Conservation (phyloP, 1,284 basidiomycete genomes). For the Termitomyces sp. region DNA sequence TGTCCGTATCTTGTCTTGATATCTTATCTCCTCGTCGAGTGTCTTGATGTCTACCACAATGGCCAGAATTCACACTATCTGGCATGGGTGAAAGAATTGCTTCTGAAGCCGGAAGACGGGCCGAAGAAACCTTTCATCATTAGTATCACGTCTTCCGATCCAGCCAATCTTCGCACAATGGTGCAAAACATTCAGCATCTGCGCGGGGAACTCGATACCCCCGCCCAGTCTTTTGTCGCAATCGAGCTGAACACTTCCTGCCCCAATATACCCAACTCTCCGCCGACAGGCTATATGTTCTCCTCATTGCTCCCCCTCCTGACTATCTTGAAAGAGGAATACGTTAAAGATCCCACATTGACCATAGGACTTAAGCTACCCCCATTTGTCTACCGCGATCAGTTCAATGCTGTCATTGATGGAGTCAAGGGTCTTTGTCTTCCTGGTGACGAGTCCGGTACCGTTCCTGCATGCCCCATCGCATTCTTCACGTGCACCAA, state of each 20-base stretch:
- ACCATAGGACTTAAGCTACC: slow-evolving; percentile 76
- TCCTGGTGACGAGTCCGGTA: slow-evolving; percentile 14
- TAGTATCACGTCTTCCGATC: slow-evolving; percentile 61
- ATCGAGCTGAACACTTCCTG: slow-evolving; percentile 79
- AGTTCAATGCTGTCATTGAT: slow-evolving; percentile 53
- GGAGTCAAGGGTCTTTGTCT: slow-evolving; percentile 29
- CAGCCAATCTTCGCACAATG: slow-evolving; percentile 49
- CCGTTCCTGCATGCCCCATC: slow-evolving; percentile 31
- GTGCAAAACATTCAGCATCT: slow-evolving; percentile 53
- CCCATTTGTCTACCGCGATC: slow-evolving; percentile 64
- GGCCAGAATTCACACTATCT: slow-evolving; percentile 59
- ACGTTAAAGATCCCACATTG: slow-evolving; percentile 47
- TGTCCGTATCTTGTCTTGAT: slow-evolving; percentile 11
- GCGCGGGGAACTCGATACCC: slow-evolving; percentile 35
- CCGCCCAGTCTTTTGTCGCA: slow-evolving; percentile 40
- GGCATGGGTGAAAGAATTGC: slow-evolving; percentile 52
- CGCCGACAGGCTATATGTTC: slow-evolving; percentile 64
- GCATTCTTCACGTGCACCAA: slow-evolving; percentile 74
- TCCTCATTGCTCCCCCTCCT: slow-evolving; percentile 42
- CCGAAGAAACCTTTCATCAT: slow-evolving; percentile 65
- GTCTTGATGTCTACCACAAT: slow-evolving; percentile 28
- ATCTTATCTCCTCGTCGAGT: slow-evolving; percentile 8
- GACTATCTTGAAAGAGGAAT: slow-evolving; percentile 44
- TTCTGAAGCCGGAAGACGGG: slow-evolving; percentile 29
- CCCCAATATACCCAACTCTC: slow-evolving; percentile 63